phyloP scores from a whole-genome alignment of 192 early-diverging fungal species.

The Backusella circina region DNA sequence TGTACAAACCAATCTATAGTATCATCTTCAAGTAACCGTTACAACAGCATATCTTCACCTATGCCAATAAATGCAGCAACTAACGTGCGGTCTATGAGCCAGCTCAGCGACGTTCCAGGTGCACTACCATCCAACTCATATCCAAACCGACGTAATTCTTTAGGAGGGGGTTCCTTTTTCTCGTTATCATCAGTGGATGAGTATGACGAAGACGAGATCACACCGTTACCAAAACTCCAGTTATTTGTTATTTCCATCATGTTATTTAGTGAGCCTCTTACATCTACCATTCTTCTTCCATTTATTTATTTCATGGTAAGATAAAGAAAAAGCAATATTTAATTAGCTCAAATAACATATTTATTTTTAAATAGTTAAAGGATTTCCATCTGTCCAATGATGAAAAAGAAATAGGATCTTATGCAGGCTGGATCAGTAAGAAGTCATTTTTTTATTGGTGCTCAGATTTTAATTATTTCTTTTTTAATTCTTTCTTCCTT shows the following conservation, averaged over 20 bases:
- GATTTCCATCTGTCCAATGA: constrained; percentile 68
- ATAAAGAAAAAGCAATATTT: neutral
- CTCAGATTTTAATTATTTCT: neutral
- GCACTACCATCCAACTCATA: neutral
- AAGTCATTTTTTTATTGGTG: neutral
- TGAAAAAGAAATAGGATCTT: constrained; percentile 80
- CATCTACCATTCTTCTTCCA: constrained; percentile 69
- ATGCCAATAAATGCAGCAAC: neutral
- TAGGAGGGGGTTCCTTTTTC: neutral
- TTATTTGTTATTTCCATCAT: constrained; percentile 50
- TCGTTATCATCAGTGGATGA: neutral
- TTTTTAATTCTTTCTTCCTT: neutral
- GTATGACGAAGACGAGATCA: constrained; percentile 11
- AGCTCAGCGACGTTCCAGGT: neutral
- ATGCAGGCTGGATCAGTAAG: constrained; percentile 67
- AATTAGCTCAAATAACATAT: neutral
- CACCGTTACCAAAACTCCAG: constrained; percentile 41
- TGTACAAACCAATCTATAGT: neutral
- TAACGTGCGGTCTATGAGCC: neutral
- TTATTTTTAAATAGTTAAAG: constrained; percentile 38
- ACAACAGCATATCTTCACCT: neutral
- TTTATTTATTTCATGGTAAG: constrained; percentile 83
- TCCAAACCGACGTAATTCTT: neutral
- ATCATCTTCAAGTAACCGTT: neutral
- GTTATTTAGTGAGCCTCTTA: constrained; percentile 65